Base-by-base conservation (phyloP, 306 rosid genomes). In the Cucurbita moschata region DNA sequence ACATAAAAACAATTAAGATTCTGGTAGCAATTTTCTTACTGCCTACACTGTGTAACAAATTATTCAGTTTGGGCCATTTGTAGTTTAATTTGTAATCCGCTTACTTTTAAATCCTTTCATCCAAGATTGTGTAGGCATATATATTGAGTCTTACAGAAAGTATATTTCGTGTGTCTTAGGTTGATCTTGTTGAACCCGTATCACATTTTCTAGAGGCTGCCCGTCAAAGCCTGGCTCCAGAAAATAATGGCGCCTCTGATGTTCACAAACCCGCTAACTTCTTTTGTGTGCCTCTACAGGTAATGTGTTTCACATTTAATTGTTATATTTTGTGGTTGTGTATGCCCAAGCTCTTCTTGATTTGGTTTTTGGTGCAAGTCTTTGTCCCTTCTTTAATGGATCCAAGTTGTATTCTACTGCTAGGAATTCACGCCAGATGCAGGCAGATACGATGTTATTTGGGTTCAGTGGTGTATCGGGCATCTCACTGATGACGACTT, bases 381-480 rank as follows among this genome's bases (percentile, higher is more conserved):
- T 21, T 38, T 38, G 11, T 26, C 42, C 8, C 42, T 49, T 14
- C 47, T 21, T 21, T 2, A 12, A 12, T 46, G 14, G 44, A 30
- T 49, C 18, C 49, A 26, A 8, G 35, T 15, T 70, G 0, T 8
- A 9, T 35, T 30, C 74, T 54, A 51, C 30, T 38, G 49, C 46
- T 78, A 90, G 97, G 97, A 86, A 77, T 94, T 90, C 82, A 87
- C 94, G n/a, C 98, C 98, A 49, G 92, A 80, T 55, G 64, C 83
- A 39, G 95, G 84, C 81, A 87, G 96, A 89, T 94, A 94, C 78
- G 96, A 94, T 73, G 87, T 94, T 75, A 94, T 94, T 82, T 94
- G 98, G 98, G 80, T 94, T 76, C 98, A 94, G 71, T 90, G 98
- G 96, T 94, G 98, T 74, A 90, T 94, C 46, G 98, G 98, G 60